Evolutionary conservation across 2,329 filamentous ascomycete species (phyloP), one percentile per base, ranked within the genome.

Genomic region (Curvularia hawaiiensis): DNA sequence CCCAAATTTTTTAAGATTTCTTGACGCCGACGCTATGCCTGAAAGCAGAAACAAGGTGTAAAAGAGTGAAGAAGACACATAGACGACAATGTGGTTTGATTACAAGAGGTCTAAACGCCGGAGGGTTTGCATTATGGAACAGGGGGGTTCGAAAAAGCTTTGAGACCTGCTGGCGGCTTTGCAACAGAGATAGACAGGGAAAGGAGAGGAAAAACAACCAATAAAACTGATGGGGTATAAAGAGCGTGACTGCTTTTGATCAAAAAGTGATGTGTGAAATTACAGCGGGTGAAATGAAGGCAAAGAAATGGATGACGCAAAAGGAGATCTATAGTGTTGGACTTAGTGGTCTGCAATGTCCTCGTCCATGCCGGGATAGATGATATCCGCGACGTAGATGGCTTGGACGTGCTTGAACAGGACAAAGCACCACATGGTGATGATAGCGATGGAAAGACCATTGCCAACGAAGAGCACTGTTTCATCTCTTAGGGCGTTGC

Each of bases 301-400:
- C 43, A 52, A 49, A 24, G 31, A 39, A 43, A 45, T 33, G 33
- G 35, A 18, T 50, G 28, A 33, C 20, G 14, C 14, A 22, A 11
- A 40, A 35, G 26, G 12, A 56, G 39, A 11, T 22, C 38, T 18
- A 38, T 16, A 31, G 6, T 30, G 22, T 38, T 18, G 20, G 41
- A 35, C 57, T 38, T 66, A 70, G 45, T 73, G 73, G 47, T 74
- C 73, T 45, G 77, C 76, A 33, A 78, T 77, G 63, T 87, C 85
- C 67, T 87, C 84, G 56, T 87, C 85, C 62, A 82, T 84, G 8
- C 84, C 84, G 3, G 83, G 83, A 61, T 80, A 86, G 64, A 87
- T 77, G 53, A 88, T 84, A 56, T 85, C 79, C 46, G 79, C 76
- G 16, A 75, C 77, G 53, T 78, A 70, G 5, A 88, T 78, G 3